Conservation (phyloP, 108 stramenopile genomes). For the Skeletonema potamos region DNA sequence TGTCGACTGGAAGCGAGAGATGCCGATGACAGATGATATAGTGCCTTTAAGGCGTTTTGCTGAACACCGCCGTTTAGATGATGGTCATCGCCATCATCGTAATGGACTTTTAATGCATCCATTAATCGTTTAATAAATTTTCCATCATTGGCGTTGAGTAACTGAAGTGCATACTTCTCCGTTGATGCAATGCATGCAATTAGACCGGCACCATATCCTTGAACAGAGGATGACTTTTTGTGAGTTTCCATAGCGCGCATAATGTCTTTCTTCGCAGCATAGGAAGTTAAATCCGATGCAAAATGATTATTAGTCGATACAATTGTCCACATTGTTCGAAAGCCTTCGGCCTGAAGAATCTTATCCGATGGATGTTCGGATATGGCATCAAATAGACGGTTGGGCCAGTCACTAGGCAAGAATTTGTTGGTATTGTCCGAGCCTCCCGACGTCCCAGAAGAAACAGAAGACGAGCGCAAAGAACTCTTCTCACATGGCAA, state of each 20-base stretch:
- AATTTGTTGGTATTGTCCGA: neutral
- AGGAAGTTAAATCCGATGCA: slow-evolving; percentile 3
- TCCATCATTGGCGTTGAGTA: slow-evolving; percentile 13
- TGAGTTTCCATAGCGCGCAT: slow-evolving; percentile 19
- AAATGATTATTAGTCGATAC: neutral
- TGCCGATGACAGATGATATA: slow-evolving; percentile 28
- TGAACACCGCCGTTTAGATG: slow-evolving; percentile 6
- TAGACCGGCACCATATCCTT: slow-evolving; percentile 27
- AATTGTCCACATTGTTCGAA: slow-evolving; percentile 22
- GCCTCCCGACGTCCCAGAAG: too few species aligned
- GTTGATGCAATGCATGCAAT: slow-evolving; percentile 12
- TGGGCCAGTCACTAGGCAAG: neutral
- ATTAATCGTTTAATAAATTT: slow-evolving; percentile 28
- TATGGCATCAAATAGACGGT: neutral
- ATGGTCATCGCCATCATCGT: neutral
- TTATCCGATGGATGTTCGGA: slow-evolving; percentile 3
- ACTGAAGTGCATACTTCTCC: slow-evolving; percentile 10
- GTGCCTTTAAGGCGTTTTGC: slow-evolving; percentile 23
- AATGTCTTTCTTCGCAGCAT: slow-evolving; percentile 13
- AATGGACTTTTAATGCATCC: slow-evolving; percentile 5
- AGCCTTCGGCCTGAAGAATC: slow-evolving; percentile 13
- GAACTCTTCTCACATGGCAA: neutral
- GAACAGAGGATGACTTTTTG: neutral
- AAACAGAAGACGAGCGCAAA: too few species aligned
- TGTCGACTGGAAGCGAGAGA: slow-evolving; percentile 7